Base-by-base conservation (phyloP, 1,284 basidiomycete genomes). In the Bjerkandera adusta region DNA sequence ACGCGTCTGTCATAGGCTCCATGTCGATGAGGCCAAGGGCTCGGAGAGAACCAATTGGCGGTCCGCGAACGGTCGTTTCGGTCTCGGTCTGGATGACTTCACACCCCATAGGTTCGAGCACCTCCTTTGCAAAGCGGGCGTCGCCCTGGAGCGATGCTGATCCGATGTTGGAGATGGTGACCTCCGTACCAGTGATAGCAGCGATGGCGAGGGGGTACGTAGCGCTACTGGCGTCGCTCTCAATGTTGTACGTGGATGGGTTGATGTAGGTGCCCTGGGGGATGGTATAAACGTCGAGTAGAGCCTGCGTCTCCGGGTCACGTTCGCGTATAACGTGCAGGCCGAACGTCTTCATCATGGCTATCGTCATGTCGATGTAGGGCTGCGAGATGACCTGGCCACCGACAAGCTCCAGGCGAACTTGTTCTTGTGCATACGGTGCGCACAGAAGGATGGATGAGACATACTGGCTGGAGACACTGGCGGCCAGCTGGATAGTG, bases 1-100 rank as follows among this genome's bases (percentile, higher is more conserved):
- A 99, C 5, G 95, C 96, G 65, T 99, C 96, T 8, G 97, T 99
- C 96, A 99, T 99, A n/a, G 89, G 85, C 69, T 97, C 94, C 97
- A 99, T 99, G 64, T 99, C 94, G 20, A 98, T 83, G 56, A 85
- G 77, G 30, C 92, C 92, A 42, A 97, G 77, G 5, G 91, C 90
- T 51, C 83, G 82, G 37, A 99, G 77, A 57, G 82, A 72, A 1
- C 93, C 92, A 16, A 85, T 67, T 1, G 87, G 83, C 1, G 96
- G 95, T 0, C 96, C 97, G 0, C 79, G 85, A 34, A 99, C 95
- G n/a, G 90, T 97, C 24, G 96, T 98, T 65, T 89, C 85, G 0
- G 80, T 88, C 36, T 76, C 81, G 0, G 92, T 96, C 71, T 99
- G 97, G 20, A 82, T 75, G 36, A 99, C 95, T 13, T 70, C 72